phyloP scores from a whole-genome alignment of 306 rosid species.

The Lathyrus tuberosus region DNA sequence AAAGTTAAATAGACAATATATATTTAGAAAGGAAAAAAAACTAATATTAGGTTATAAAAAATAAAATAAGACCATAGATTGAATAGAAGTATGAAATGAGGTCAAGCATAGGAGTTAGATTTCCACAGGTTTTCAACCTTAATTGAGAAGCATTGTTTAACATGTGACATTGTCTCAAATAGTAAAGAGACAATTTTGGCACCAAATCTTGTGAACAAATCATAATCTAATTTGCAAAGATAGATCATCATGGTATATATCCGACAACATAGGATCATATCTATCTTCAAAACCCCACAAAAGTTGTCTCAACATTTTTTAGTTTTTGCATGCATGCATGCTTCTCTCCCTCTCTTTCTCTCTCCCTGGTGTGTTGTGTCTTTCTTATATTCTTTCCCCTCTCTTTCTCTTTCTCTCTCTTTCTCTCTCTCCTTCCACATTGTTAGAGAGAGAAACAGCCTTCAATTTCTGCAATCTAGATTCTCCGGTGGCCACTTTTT shows the following conservation, averaged over 20 bases:
- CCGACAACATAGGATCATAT: slow-evolving; percentile 24
- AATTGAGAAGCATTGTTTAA: no score
- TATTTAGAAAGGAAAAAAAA: no score
- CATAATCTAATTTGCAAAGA: not conserved
- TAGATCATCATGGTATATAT: not conserved
- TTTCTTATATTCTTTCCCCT: not conserved
- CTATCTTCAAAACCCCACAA: not conserved
- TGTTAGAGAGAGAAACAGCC: slow-evolving; percentile 1
- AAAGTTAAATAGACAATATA: no score
- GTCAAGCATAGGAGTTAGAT: no score
- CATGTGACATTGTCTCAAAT: no score
- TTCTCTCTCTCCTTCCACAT: not conserved
- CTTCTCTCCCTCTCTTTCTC: not conserved
- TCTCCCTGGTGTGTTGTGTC: not conserved
- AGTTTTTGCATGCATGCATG: slow-evolving; percentile 21
- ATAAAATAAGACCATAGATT: no score
- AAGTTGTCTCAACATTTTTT: not conserved
- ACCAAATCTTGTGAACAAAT: not conserved
- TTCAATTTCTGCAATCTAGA: not conserved
- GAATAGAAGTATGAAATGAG: no score
- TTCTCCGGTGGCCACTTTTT: not conserved
- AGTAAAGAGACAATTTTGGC: not conserved
- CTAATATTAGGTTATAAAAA: no score
- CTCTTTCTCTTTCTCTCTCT: not conserved
- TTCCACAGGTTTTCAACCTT: no score